phyloP scores from a whole-genome alignment of 306 rosid species.

The Rosa lucieae region DNA sequence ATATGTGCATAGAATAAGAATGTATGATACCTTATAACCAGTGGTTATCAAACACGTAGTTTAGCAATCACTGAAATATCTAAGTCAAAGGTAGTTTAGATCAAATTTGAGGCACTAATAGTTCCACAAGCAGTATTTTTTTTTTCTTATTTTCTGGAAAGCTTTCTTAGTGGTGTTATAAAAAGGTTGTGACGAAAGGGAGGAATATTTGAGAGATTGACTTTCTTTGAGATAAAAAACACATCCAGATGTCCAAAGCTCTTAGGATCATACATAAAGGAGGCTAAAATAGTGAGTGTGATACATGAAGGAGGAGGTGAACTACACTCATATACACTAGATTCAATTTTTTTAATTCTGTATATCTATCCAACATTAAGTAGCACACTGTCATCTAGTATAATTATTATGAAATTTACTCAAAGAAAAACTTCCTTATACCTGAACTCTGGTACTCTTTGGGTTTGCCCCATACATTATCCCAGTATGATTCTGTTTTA shows the following conservation, averaged over 20 bases:
- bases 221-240: not conserved
- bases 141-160: not conserved
- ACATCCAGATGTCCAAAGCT: not conserved
- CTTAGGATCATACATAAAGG: no score
- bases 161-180: not conserved
- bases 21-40: not conserved
- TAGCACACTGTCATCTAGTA: not conserved
- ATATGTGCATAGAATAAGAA: not conserved
- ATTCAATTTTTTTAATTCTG: not conserved
- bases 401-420: not conserved
- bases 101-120: not conserved
- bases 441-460: slow-evolving; percentile 66
- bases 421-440: slow-evolving; percentile 14
- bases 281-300: not conserved
- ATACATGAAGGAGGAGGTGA: not conserved
- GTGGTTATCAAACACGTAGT: not conserved
- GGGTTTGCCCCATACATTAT: slow-evolving; percentile 67
- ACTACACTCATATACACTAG: not conserved
- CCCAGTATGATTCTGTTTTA: slow-evolving; percentile 62
- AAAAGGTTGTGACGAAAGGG: not conserved
- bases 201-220: not conserved
- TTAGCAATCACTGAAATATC: not conserved
- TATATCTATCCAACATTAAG: not conserved
- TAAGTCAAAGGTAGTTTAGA: not conserved
- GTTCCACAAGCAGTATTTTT: not conserved